A percentile compares a stretch with the other conserved stretches of the same genome.
Evolutionary conservation across 257 asterid genomes (phyloP).

Genomic region (Nicotiana obtusifolia): DNA sequence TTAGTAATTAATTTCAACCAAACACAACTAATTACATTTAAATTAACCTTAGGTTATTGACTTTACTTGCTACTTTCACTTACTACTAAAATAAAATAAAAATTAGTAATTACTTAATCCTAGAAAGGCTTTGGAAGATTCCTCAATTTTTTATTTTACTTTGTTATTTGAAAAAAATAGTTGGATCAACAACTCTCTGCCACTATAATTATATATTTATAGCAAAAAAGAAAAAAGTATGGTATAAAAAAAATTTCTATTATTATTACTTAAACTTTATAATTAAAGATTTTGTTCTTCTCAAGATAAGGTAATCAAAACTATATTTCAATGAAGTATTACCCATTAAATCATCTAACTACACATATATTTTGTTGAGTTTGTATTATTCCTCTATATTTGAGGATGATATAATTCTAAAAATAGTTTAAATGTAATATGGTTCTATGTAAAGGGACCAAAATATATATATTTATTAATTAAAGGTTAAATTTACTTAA

Average conservation of each 20-base stretch:
- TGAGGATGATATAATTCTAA: no score
- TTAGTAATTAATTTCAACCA: not conserved
- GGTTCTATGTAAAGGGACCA: no score
- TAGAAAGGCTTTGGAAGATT: not conserved
- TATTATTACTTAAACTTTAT: not conserved
- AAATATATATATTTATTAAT: no score
- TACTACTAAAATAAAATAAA: not conserved
- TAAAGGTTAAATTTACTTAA: no score
- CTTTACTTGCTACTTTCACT: not conserved
- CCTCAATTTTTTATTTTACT: not conserved
- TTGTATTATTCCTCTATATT: no score
- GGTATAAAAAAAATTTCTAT: not conserved
- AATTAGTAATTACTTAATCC: not conserved
- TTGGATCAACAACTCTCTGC: conserved; percentile 10
- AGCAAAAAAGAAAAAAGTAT: not conserved
- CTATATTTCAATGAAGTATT: no score
- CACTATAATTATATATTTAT: not conserved
- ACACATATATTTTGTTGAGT: no score
- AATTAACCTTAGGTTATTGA: not conserved
- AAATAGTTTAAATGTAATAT: no score
- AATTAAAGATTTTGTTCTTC: no score
- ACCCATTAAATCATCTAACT: no score
- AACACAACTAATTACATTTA: conserved; percentile 3
- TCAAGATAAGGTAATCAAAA: no score
- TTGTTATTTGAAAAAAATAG: not conserved